Evolutionary conservation across 495 filamentous ascomycete species (phyloP).

Genomic region (Evansstolkia leycettana): DNA sequence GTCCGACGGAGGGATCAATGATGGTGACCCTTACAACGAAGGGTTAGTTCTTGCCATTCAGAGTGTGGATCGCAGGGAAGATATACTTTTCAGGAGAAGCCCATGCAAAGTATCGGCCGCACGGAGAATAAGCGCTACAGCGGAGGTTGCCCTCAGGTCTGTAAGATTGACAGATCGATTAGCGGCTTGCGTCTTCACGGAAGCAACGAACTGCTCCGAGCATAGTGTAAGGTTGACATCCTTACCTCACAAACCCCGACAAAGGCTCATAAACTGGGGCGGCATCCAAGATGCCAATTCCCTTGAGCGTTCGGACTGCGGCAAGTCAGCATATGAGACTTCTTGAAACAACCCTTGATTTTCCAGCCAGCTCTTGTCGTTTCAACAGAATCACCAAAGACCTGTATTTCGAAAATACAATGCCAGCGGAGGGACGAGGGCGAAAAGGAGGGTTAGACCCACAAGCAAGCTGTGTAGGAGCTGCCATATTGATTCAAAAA

Average conservation of each 20-base stretch:
- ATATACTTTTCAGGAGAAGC: slow-evolving; percentile 68
- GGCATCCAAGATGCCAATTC: slow-evolving; percentile 84
- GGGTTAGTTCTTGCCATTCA: background rate
- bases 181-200: slow-evolving; percentile 3
- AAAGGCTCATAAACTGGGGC: slow-evolving; percentile 77
- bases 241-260: slow-evolving; percentile 62
- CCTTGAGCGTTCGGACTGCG: slow-evolving; percentile 82
- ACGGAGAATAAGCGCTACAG: slow-evolving; percentile 88
- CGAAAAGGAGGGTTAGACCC: slow-evolving; percentile 24
- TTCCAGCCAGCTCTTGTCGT: too few relatives aligned
- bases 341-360: too few relatives aligned
- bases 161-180: slow-evolving; percentile 11
- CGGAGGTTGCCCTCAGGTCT: slow-evolving; percentile 89
- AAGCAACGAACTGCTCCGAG: background rate
- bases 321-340: slow-evolving; percentile 8
- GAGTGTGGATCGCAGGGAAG: slow-evolving; percentile 1
- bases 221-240: background rate
- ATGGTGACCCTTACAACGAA: slow-evolving; percentile 56
- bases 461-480: slow-evolving; percentile 83
- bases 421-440: background rate
- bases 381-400: too few relatives aligned
- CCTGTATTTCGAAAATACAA: background rate
- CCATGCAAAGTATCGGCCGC: slow-evolving; percentile 92
- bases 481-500: slow-evolving; percentile 51
- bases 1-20: slow-evolving; percentile 68